phyloP scores from a whole-genome alignment of 2,329 filamentous ascomycete species.

The Alternaria brassicae region DNA sequence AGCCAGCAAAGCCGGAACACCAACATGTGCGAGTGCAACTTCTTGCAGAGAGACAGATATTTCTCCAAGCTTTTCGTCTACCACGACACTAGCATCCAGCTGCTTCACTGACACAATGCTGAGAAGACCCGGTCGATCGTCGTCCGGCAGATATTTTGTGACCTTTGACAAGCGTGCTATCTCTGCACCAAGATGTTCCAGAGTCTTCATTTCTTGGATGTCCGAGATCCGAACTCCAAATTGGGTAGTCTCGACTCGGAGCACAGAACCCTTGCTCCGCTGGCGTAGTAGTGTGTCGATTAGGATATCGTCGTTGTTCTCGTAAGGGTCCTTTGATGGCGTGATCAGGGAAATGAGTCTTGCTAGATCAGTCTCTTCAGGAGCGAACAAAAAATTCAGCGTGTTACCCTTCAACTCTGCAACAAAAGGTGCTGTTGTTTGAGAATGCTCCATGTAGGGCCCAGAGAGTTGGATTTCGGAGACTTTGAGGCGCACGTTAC shows the following conservation, averaged over 20 bases:
- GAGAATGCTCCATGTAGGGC: constrained; percentile 65
- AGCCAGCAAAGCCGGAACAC: constrained; percentile 81
- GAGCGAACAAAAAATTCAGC: constrained; percentile 73
- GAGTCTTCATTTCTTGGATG: constrained; percentile 68
- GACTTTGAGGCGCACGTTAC: constrained; percentile 75
- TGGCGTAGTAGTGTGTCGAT: constrained; percentile 89
- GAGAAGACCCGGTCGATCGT: constrained; percentile 88
- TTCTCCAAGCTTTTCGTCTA: constrained; percentile 73
- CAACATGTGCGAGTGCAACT: constrained; percentile 66
- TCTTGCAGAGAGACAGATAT: constrained; percentile 50
- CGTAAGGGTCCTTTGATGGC: constrained; percentile 89
- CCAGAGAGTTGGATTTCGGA: constrained; percentile 78
- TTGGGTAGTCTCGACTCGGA: constrained; percentile 72
- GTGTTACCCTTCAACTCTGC: constrained; percentile 70
- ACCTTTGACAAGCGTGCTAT: constrained; percentile 83
- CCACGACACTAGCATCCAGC: constrained; percentile 65
- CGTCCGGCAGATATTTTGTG: constrained; percentile 92
- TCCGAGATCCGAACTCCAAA: constrained; percentile 69
- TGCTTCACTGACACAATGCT: constrained; percentile 73
- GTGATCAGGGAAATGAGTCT: constrained; percentile 84
- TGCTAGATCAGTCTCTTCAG: constrained; percentile 81
- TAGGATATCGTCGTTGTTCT: constrained; percentile 90
- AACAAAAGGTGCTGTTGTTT: constrained; percentile 66
- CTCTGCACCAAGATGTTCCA: constrained; percentile 78
- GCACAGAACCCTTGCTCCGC: constrained; percentile 81